Conservation (phyloP, 2,329 filamentous ascomycete species). For the Colletotrichum graminicola region DNA sequence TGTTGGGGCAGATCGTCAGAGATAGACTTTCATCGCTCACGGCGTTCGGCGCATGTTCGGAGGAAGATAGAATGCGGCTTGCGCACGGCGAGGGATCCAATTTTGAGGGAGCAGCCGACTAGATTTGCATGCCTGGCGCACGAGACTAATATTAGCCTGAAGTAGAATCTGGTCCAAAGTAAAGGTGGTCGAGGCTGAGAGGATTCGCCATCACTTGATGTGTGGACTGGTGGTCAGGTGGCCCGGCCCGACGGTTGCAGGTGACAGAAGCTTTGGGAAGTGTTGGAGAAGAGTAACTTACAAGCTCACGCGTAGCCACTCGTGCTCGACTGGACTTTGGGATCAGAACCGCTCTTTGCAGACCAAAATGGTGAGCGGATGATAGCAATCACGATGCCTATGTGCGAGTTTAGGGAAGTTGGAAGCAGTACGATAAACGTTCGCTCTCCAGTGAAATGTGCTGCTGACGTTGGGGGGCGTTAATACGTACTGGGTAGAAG, state of each 20-base stretch:
- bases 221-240: constrained; percentile 15
- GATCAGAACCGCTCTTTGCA: background rate
- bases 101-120: background rate
- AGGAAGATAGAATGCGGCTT: background rate
- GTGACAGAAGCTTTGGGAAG: constrained; percentile 23
- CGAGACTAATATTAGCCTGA: constrained; percentile 2
- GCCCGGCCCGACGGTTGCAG: constrained; percentile 13
- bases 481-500: background rate
- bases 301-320: constrained; percentile 18
- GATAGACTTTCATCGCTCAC: constrained; percentile 18
- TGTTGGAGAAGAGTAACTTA: constrained; percentile 2
- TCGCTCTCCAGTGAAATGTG: background rate
- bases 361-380: background rate
- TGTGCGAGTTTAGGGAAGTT: background rate
- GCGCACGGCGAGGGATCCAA: background rate
- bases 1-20: constrained; percentile 3
- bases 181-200: background rate
- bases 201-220: constrained; percentile 18
- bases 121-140: background rate
- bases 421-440: background rate
- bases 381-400: background rate
- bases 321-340: background rate
- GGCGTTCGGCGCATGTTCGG: constrained; percentile 21
- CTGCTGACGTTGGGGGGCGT: background rate
- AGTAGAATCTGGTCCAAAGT: background rate